phyloP scores from a whole-genome alignment of 192 early-diverging fungal genomes.

The Coemansia sp. region DNA sequence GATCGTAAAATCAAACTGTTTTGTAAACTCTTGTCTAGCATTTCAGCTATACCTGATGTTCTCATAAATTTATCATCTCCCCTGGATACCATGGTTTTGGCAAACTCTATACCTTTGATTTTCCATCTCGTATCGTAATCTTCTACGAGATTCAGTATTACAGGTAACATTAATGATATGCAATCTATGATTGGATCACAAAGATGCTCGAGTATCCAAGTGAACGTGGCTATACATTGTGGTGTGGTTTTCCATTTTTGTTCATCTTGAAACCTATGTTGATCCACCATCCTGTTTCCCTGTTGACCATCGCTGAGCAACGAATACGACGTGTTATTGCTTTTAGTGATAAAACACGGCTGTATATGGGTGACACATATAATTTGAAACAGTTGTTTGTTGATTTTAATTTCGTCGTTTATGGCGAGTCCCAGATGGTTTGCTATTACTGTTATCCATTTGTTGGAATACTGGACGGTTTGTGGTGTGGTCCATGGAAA shows the following conservation, averaged over 20 bases:
- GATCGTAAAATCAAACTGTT: conserved; percentile 18
- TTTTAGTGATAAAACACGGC: conserved; percentile 21
- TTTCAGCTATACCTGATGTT: conserved; percentile 27
- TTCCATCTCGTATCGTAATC: conserved; percentile 25
- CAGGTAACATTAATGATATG: conserved; percentile 30
- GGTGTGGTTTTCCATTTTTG: conserved; percentile 16
- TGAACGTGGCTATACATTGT: conserved; percentile 31
- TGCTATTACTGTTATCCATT: conserved; percentile 9
- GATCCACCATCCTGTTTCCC: too few relatives aligned
- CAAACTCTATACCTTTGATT: conserved; percentile 20
- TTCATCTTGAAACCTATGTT: too few relatives aligned
- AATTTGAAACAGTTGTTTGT: conserved; percentile 1
- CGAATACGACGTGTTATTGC: not conserved
- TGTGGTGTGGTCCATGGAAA: conserved; percentile 18
- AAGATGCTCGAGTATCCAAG: conserved; percentile 20
- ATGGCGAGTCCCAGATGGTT: not conserved
- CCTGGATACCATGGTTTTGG: conserved; percentile 4
- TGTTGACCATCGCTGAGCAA: too few relatives aligned
- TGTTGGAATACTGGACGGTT: not conserved
- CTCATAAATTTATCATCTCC: conserved; percentile 16
- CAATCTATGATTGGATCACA: conserved; percentile 2
- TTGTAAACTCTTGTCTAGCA: conserved; percentile 19
- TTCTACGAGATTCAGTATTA: conserved; percentile 27
- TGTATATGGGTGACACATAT: conserved; percentile 14
- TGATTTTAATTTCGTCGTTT: not conserved